Evolutionary conservation across 1,284 basidiomycete species (phyloP), one percentile per base, ranked within the genome.

Genomic region (Cystodermella granulosa): DNA sequence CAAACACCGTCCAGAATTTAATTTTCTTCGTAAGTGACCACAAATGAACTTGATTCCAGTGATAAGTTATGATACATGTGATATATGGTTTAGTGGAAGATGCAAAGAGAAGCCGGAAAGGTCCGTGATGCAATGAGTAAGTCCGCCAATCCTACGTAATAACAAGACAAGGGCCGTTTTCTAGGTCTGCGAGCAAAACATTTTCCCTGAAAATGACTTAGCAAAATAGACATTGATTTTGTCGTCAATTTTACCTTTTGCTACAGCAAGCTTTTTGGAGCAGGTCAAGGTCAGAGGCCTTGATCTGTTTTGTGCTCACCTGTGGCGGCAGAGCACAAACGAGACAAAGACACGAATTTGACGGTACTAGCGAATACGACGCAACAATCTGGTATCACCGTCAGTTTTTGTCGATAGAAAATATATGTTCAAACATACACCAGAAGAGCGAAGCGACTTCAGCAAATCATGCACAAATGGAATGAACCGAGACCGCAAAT

Each of bases 381-480:
- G 80, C 79, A 36, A 73, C 60, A 31, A 83, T 67, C 82, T 83
- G 57, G 16, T 20, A 22, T 18, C n/a, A n/a, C n/a, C n/a, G n/a
- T n/a, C n/a, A n/a, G n/a, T 41, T 24, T 31, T 46, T 44, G 22
- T 14, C 44, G 28, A 45, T 23, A 42, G 24, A 40, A 43, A 42
- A 41, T 35, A 49, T n/a, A 17, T 35, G 24, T 34, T 40, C 20
- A 26, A 31, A 47, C 77, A 51, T 58, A 87, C 83, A 53, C 82
- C 83, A 47, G 74, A 74, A 6, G 77, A 70, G 38, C 78, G 76
- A 44, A 87, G 72, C 4, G 74, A 72, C 51, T 77, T 74, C 35
- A 83, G 61, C 31, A 85, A 67, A 50, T 79, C 73, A 56, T 85
- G 83, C 34, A 85, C 73, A 61, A 84, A 81, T 23, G 76, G 53